Evolutionary conservation across 2,329 filamentous ascomycete genomes (phyloP).

Genomic region (Uncinocarpus reesii): DNA sequence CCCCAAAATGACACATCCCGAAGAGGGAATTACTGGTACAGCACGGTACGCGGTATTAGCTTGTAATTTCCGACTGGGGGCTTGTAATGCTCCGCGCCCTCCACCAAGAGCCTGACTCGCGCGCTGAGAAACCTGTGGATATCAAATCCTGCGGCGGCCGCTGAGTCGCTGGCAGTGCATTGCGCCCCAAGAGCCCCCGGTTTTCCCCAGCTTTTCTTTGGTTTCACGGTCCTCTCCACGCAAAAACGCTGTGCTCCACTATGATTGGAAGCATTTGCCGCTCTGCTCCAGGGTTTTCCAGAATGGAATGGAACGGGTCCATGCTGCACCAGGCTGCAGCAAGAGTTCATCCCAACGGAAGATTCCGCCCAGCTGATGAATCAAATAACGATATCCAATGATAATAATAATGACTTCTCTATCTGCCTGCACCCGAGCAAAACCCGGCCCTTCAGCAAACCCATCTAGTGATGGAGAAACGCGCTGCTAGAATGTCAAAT

Average conservation of each 20-base stretch:
- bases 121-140: neutral
- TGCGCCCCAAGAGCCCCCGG: neutral
- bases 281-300: slow-evolving; percentile 6
- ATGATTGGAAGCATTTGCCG: slow-evolving; percentile 11
- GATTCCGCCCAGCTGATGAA: neutral
- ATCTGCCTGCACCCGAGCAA: neutral
- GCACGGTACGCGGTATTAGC: neutral
- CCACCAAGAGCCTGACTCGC: slow-evolving; percentile 1
- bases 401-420: no score
- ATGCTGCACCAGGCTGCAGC: neutral
- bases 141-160: neutral
- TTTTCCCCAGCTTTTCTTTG: slow-evolving; percentile 10
- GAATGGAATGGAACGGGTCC: slow-evolving; percentile 7
- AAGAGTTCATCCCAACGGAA: neutral
- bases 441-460: neutral
- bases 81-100: slow-evolving; percentile 10
- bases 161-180: neutral
- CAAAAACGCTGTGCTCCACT: slow-evolving; percentile 3
- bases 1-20: neutral
- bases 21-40: neutral
- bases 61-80: neutral
- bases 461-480: no score
- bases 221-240: slow-evolving; percentile 7
- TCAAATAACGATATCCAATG: no score
- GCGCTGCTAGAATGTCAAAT: no score